Evolutionary conservation across 176 grass and related monocot species (phyloP).

Genomic region (Ampelocalamus luodianensis): DNA sequence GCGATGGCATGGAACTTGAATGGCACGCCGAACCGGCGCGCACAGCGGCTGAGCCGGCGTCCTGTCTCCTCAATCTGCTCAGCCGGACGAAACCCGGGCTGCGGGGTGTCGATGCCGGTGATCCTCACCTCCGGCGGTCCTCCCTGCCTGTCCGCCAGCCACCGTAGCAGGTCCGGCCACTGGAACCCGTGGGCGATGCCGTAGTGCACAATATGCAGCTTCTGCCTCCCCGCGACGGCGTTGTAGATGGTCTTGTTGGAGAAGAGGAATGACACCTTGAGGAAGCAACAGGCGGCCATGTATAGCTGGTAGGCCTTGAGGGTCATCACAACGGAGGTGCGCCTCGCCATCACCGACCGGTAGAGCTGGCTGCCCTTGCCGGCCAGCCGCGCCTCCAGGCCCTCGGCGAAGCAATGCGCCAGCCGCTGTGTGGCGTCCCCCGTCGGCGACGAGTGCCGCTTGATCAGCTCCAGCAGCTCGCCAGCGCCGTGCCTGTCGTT

Average conservation of each 20-base stretch:
- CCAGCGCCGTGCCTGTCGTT: background rate
- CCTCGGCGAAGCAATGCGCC: slow-evolving; percentile 61
- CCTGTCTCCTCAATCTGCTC: slow-evolving; percentile 46
- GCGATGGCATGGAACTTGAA: slow-evolving; percentile 49
- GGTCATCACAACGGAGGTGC: background rate
- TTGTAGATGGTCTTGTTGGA: slow-evolving; percentile 55
- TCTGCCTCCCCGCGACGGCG: slow-evolving; percentile 16
- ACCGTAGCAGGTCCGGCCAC: slow-evolving; percentile 52
- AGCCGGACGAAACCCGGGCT: slow-evolving; percentile 47
- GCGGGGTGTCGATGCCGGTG: slow-evolving; percentile 52
- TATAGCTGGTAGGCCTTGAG: slow-evolving; percentile 56
- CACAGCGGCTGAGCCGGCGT: slow-evolving; percentile 37
- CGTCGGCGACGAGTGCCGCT: slow-evolving; percentile 34
- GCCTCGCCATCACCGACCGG: slow-evolving; percentile 47
- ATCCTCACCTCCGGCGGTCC: slow-evolving; percentile 57
- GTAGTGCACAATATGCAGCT: slow-evolving; percentile 56
- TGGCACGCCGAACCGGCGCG: slow-evolving; percentile 36
- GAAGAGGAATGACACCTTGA: slow-evolving; percentile 38
- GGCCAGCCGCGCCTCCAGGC: slow-evolving; percentile 51
- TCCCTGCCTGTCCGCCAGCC: background rate
- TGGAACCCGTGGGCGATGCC: slow-evolving; percentile 53
- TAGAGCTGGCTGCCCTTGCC: slow-evolving; percentile 55
- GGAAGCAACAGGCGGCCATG: slow-evolving; percentile 55
- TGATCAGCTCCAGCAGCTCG: slow-evolving; percentile 49
- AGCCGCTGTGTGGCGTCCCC: slow-evolving; percentile 55